A percentile compares a stretch with the other conserved stretches of the same genome.
Conservation (phyloP, 495 filamentous ascomycete species). For the Daldinia childiae region DNA sequence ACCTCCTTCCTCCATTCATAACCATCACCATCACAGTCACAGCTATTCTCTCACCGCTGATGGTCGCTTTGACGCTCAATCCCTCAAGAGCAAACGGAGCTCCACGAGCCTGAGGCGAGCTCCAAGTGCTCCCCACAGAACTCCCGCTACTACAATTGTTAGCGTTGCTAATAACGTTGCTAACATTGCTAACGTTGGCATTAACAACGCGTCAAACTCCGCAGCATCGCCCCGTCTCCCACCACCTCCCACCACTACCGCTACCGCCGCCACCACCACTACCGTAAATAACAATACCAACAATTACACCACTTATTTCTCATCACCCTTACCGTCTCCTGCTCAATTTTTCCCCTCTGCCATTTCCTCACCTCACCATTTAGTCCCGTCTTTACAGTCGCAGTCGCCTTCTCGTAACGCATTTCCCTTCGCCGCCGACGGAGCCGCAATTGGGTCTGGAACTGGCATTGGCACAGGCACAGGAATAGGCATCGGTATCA, state of each 20-base stretch:
- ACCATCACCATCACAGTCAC: constrained; percentile 50
- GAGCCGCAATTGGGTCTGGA: constrained; percentile 35
- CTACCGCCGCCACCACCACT: background rate
- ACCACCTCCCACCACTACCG: constrained; percentile 24
- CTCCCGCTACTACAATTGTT: constrained; percentile 53
- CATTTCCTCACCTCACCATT: constrained; percentile 56
- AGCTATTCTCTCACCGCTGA: constrained; percentile 54
- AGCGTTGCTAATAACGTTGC: constrained; percentile 27
- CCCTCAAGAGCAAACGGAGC: constrained; percentile 64
- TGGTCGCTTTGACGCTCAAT: constrained; percentile 62
- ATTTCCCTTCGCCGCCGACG: constrained; percentile 33
- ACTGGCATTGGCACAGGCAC: constrained; percentile 20
- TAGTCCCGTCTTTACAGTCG: constrained; percentile 54
- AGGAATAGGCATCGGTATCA: constrained; percentile 34
- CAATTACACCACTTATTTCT: constrained; percentile 40
- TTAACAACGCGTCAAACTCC: constrained; percentile 44
- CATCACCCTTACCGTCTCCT: constrained; percentile 50
- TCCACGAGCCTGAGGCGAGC: constrained; percentile 70
- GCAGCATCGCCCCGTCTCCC: constrained; percentile 56
- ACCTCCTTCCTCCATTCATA: constrained; percentile 51
- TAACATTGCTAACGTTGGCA: constrained; percentile 1
- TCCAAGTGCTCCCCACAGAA: constrained; percentile 70
- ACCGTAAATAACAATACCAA: constrained; percentile 13
- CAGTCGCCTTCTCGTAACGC: constrained; percentile 23
- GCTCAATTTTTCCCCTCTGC: constrained; percentile 50